phyloP scores from a whole-genome alignment of 2,329 filamentous ascomycete genomes.

The Dactylonectria estremocensis region DNA sequence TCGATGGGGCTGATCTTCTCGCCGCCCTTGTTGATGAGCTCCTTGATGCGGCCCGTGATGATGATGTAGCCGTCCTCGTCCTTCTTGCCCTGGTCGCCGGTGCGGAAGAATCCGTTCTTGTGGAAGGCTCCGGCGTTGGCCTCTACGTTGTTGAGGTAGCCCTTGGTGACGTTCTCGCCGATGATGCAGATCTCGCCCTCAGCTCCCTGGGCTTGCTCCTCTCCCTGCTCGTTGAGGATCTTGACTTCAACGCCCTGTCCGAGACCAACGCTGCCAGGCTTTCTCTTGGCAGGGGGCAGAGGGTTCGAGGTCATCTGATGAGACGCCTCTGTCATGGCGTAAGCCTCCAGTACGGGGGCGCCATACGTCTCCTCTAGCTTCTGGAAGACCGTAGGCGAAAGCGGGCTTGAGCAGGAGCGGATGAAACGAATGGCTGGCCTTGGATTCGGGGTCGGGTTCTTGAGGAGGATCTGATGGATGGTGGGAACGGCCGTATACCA shows the following conservation, averaged over 20 bases:
- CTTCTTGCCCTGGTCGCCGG: slow-evolving; percentile 87
- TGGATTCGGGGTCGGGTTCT: slow-evolving; percentile 77
- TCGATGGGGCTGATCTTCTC: slow-evolving; percentile 94
- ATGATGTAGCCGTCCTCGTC: slow-evolving; percentile 86
- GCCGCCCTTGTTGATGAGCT: slow-evolving; percentile 91
- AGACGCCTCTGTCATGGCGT: slow-evolving; percentile 93
- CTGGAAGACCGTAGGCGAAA: slow-evolving; percentile 86
- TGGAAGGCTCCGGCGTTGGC: slow-evolving; percentile 85
- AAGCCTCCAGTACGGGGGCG: slow-evolving; percentile 89
- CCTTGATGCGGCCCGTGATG: slow-evolving; percentile 94
- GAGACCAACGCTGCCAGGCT: slow-evolving; percentile 86
- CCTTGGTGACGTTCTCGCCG: slow-evolving; percentile 87
- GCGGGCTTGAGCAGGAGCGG: slow-evolving; percentile 86
- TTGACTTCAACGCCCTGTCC: slow-evolving; percentile 87
- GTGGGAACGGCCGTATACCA: slow-evolving; percentile 97
- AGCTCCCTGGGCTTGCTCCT: slow-evolving; percentile 76
- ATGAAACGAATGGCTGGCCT: slow-evolving; percentile 87
- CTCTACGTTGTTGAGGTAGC: slow-evolving; percentile 86
- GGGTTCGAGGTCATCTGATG: slow-evolving; percentile 88
- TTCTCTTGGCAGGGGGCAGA: slow-evolving; percentile 78
- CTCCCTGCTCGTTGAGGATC: slow-evolving; percentile 80
- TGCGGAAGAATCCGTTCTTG: slow-evolving; percentile 85
- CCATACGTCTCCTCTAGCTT: slow-evolving; percentile 83
- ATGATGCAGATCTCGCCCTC: slow-evolving; percentile 89
- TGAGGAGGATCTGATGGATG: slow-evolving; percentile 90